Base-by-base conservation (phyloP, 2,329 filamentous ascomycete species). In the Pseudogymnoascus sp. region DNA sequence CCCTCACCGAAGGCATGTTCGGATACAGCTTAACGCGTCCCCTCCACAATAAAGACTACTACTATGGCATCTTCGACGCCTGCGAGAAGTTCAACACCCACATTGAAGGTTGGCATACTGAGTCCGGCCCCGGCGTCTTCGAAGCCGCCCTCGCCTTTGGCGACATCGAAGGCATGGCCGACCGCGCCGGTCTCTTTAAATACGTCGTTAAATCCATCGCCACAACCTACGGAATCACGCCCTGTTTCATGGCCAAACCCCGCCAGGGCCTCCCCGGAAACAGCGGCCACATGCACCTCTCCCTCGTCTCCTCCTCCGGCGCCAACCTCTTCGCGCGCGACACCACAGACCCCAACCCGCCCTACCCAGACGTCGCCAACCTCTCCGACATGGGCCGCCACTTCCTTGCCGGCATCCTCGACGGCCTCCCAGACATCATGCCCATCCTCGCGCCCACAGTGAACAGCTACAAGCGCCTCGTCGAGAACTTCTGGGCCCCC, bases 401-500 rank as follows among this genome's bases (percentile, higher is more conserved):
- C 69, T 99, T 99, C 78, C 84, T 99, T 0, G 95, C 95, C 0
- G 95, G 95, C 6, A 77, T 99, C 1, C 82, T 99, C 0, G 88
- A 91, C 24, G 95, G 93, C 12, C 82, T 99, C 3, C 91, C 95
- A 2, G 91, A 97, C 72, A 86, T 98, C 68, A 99, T 99, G 95
- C 95, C 95, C 0, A 81, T 98, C 64, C 81, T 99, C 11, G 95
- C 93, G 0, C 95, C 95, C 0, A 99, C 91, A 0, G 85, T 99
- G 72, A 99, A 99, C 82, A 96, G 91, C 66, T 99, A 99, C 82
- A 99, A 99, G 78, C 88, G 95, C 3, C 83, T 99, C 0, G 95
- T 99, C 2, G 95, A 99, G 79, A 98, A 98, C 78, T 98, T 97
- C 78, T 99, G 95, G 95, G 95, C 95, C 0, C 95, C 95, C 0